Evolutionary conservation across 1,284 basidiomycete species (phyloP).

Genomic region (Trametes hirsuta): DNA sequence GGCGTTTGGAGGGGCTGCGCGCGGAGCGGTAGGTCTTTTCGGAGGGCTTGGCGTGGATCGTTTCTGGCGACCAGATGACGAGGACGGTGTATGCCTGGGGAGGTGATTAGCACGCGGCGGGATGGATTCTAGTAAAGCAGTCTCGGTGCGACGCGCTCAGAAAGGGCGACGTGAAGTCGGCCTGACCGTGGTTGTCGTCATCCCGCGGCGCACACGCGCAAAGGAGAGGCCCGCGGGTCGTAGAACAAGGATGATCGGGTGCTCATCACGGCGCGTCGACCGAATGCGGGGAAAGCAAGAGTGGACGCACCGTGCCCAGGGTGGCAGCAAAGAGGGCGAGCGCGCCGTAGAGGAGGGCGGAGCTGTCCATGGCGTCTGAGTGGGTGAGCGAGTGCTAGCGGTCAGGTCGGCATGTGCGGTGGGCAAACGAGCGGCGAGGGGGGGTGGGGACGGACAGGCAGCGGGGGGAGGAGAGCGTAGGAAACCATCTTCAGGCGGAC

Average conservation of each 20-base stretch:
- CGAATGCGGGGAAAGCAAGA: background rate
- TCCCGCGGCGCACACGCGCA: slow-evolving; percentile 54
- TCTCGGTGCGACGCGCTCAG: slow-evolving; percentile 35
- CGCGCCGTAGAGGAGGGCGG: slow-evolving; percentile 27
- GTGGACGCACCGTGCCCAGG: slow-evolving; percentile 30
- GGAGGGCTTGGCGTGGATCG: slow-evolving; percentile 62
- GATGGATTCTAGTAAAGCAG: slow-evolving; percentile 2
- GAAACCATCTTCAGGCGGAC: background rate
- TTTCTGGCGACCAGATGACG: slow-evolving; percentile 68
- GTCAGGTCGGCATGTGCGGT: slow-evolving; percentile 21
- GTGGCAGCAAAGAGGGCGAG: slow-evolving; percentile 30
- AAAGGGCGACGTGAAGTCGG: slow-evolving; percentile 32
- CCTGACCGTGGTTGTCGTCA: slow-evolving; percentile 66
- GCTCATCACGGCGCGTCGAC: slow-evolving; percentile 55
- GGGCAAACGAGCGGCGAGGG: background rate
- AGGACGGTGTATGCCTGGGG: slow-evolving; percentile 64
- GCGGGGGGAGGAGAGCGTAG: background rate
- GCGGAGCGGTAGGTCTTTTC: slow-evolving; percentile 68
- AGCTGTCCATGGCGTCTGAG: slow-evolving; percentile 25
- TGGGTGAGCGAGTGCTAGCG: background rate
- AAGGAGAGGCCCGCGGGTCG: slow-evolving; percentile 61
- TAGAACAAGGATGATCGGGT: slow-evolving; percentile 89
- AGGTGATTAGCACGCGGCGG: slow-evolving; percentile 17
- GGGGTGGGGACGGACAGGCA: background rate
- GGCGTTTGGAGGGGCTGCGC: slow-evolving; percentile 49